Conservation (phyloP, 345 rosid species). For the Chamaenerion angustifolium region DNA sequence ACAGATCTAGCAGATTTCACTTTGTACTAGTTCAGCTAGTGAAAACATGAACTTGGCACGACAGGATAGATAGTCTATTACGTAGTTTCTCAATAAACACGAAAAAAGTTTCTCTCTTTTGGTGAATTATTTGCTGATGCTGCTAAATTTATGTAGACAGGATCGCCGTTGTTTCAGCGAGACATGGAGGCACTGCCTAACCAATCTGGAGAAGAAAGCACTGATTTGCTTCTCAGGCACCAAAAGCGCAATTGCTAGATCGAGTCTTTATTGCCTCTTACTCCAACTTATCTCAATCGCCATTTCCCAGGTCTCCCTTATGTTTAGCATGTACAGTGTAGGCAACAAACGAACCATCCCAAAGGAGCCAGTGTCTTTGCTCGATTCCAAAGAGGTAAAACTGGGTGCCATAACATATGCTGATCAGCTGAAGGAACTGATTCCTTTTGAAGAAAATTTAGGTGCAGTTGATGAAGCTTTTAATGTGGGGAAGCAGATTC, state of each 20-base stretch:
- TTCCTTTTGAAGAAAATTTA: constrained; percentile 12
- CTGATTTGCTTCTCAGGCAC: constrained; percentile 42
- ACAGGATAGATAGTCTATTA: too few relatives aligned
- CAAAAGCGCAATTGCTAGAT: constrained; percentile 44
- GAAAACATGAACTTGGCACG: too few relatives aligned
- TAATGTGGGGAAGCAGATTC: too few relatives aligned
- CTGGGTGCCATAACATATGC: constrained; percentile 8
- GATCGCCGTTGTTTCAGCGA: constrained; percentile 24
- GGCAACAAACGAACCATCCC: constrained; percentile 10
- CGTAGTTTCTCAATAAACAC: too few relatives aligned
- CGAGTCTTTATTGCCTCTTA: constrained; percentile 14
- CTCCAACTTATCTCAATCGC: constrained; percentile 30
- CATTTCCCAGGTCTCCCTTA: constrained; percentile 42
- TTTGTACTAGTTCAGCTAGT: too few relatives aligned
- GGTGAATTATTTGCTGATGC: background rate
- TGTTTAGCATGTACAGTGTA: constrained; percentile 28
- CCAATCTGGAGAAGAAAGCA: constrained; percentile 41
- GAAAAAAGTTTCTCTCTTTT: too few relatives aligned
- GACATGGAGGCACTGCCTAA: constrained; percentile 67
- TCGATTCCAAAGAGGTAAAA: constrained; percentile 19
- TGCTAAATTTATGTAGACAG: constrained; percentile 50
- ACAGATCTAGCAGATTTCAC: too few relatives aligned
- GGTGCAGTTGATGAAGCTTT: background rate
- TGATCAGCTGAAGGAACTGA: constrained; percentile 23
- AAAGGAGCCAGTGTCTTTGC: constrained; percentile 17